Base-by-base conservation (phyloP, 495 filamentous ascomycete genomes). In the Aspergillus bridgeri region DNA sequence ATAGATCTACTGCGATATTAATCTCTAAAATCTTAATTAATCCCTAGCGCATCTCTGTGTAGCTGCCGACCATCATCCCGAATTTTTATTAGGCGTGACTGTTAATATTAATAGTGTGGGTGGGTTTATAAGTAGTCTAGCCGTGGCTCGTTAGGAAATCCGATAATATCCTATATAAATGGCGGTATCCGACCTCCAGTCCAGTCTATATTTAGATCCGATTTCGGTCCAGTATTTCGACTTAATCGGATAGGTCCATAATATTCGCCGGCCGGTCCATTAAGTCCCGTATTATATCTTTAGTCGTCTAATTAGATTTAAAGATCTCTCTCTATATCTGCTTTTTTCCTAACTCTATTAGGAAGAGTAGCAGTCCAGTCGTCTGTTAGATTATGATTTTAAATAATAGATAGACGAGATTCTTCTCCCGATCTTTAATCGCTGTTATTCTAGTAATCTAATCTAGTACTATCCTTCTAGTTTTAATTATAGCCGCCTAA, bases 401-500 rank as follows among this genome's bases (percentile, higher is more conserved):
- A 42, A 42, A 17, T 17, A 42, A 17, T 42, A 17, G 38, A 42
- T 42, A 17, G 38, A 42, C 17, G 38, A 42, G 7, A 42, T 42
- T 42, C 38, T 42, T 17, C 38, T 42, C 38, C 38, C 38, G 8
- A 42, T 42, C 17, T 8, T 42, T 17, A 42, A 42, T 42, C 38
- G 38, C 38, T 42, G 38, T 17, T 42, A 42, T 42, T 42, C 38
- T n/a, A 24, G 33, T 5, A 24, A 24, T 55, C 53, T 55, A 5
- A 23, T 55, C 33, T n/a, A 55, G 43, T 43, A 55, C 25, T 55
- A 55, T 27, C 53, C 53, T 19, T 47, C 53, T 20, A 55, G 53
- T 42, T 55, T 55, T 55, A 27, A 55, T 13, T 22, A 55, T 45
- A 55, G 53, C 42, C 38, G 42, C 21, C 53, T 45, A 18, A 55